A percentile compares a stretch with the other conserved stretches of the same genome.
phyloP scores from a whole-genome alignment of 177 flowering plant species.

The Tripterygium wilfordii region DNA sequence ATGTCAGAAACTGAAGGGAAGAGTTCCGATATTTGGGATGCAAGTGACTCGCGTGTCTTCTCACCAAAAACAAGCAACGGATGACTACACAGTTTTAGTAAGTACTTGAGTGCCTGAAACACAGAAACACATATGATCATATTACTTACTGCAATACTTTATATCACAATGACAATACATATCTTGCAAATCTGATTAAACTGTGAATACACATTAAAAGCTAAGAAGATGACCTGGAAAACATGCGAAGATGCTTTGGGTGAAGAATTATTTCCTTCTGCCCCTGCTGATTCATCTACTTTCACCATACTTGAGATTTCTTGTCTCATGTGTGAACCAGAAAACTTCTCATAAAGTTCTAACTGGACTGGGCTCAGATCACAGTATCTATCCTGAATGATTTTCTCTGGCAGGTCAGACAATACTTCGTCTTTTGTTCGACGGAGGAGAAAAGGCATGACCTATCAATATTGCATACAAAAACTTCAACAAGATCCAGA shows the following conservation, averaged over 20 bases:
- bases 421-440: constrained; percentile 96
- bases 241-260: constrained; percentile 90
- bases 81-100: constrained; percentile 98
- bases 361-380: constrained; percentile 87
- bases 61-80: constrained; percentile 92
- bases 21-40: constrained; percentile 40
- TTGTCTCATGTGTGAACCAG: constrained; percentile 72
- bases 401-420: constrained; percentile 96
- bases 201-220: too few species aligned
- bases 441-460: constrained; percentile 98
- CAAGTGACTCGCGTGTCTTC: constrained; percentile 48
- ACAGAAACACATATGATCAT: constrained; percentile 6
- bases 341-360: constrained; percentile 88
- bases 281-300: constrained; percentile 36
- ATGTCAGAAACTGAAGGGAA: constrained; percentile 48
- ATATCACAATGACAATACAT: background rate
- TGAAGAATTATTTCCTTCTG: constrained; percentile 36
- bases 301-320: constrained; percentile 71
- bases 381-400: constrained; percentile 97
- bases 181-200: too few species aligned
- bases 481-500: constrained; percentile 1
- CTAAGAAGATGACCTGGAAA: constrained; percentile 91
- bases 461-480: constrained; percentile 34
- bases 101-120: constrained; percentile 87
- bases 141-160: background rate